Evolutionary conservation across 23 red algal species (phyloP).

Genomic region (Gracilaria domingensis): DNA sequence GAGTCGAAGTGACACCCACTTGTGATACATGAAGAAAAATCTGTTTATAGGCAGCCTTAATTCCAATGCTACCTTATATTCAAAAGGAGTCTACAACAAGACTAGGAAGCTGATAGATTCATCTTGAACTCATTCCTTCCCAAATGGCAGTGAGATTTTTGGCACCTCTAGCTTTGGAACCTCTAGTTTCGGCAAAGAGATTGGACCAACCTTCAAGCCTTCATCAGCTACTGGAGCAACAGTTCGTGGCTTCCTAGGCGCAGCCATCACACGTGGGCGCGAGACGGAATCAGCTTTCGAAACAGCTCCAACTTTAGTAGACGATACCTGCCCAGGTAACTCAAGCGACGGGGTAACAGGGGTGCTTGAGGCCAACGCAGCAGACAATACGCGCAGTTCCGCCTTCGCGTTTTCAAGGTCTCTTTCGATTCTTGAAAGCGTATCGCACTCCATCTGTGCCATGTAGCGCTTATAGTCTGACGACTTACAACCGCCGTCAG

Average conservation of each 20-base stretch:
- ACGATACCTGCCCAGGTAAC: conserved; percentile 49
- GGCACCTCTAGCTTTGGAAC: conserved; percentile 54
- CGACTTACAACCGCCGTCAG: conserved; percentile 55
- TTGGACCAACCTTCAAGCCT: conserved; percentile 42
- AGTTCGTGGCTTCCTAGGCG: conserved; percentile 7
- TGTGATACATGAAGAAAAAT: conserved; percentile 9
- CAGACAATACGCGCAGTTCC: conserved; percentile 60
- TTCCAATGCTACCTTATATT: neutral
- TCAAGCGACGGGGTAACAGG: conserved; percentile 17
- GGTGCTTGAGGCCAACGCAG: conserved; percentile 51
- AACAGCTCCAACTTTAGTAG: neutral
- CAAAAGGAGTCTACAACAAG: neutral
- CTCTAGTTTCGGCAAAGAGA: conserved; percentile 20
- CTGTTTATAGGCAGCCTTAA: conserved; percentile 4
- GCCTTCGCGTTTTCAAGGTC: conserved; percentile 67
- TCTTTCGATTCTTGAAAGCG: conserved; percentile 64
- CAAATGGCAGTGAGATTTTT: conserved; percentile 53
- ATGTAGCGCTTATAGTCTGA: conserved; percentile 65
- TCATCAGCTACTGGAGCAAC: conserved; percentile 13
- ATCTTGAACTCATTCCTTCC: conserved; percentile 27
- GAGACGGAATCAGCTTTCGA: neutral
- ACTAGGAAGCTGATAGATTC: neutral
- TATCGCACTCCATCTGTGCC: conserved; percentile 67
- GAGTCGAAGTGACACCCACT: no score
- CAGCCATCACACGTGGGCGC: conserved; percentile 34